Base-by-base conservation (phyloP, 257 asterid species). In the Knoxia roxburghii region DNA sequence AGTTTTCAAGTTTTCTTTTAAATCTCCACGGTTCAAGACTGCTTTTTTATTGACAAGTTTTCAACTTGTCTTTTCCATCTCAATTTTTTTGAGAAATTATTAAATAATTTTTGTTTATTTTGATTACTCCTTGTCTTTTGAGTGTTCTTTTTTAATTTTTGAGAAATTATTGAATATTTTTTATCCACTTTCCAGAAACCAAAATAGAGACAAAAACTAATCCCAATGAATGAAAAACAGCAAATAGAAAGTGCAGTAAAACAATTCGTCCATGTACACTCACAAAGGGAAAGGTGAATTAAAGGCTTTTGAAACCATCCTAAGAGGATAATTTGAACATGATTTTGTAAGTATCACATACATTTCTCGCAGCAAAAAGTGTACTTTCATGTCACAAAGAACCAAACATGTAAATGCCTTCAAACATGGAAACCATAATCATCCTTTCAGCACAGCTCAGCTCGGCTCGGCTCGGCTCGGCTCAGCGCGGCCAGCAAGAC, bases 401-500 rank as follows among this genome's bases (percentile, higher is more conserved):
- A 41, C 58, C 37, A 50, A 58, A 37, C 30, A 50, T 50, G 51
- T 27, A 43, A 37, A 43, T 7, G n/a, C 13, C 4, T 12, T 4
- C 17, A 51, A 68, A 21, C 35, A 64, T 10, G 20, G 12, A 12
- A 14, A 50, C 26, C 24, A 26, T 4, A 3, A 7, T 55, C 39
- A 21, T 46, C 26, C n/a, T n/a, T n/a, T n/a, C n/a, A n/a, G n/a
- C n/a, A n/a, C n/a, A n/a, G n/a, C n/a, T n/a, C n/a, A n/a, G n/a
- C n/a, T n/a, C n/a, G n/a, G n/a, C n/a, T 37, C 41, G 41, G 2
- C 13, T 51, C 59, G n/a, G 29, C 26, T 29, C 23, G 2, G 27
- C 72, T 83, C 79, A 89, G n/a, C n/a, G n/a, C n/a, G n/a, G n/a
- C 86, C 90, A 87, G 91, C 97, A 87, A 61, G 77, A 92, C 83